Conservation (phyloP, 1,284 basidiomycete species). For the Ganoderma resinaceum region DNA sequence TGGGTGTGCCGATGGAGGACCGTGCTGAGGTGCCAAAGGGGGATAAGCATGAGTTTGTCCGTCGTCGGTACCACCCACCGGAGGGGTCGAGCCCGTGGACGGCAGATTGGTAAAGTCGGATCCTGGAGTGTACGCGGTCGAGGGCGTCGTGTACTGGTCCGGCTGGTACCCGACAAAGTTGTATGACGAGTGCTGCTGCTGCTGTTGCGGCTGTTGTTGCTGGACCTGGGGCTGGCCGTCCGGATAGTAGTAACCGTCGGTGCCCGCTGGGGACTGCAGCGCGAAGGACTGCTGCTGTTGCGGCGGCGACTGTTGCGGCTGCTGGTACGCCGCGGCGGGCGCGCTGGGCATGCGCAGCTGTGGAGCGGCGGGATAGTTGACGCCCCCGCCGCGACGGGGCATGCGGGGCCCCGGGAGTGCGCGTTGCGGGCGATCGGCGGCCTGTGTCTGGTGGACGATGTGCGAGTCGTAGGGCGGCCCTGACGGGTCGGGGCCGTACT, state of each 20-base stretch:
- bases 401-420: conserved; percentile 23
- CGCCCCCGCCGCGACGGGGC: conserved; percentile 17
- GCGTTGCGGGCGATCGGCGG: conserved; percentile 24
- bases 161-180: conserved; percentile 32
- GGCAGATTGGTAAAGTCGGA: conserved; percentile 29
- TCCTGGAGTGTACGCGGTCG: conserved; percentile 28
- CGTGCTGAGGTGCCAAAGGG: conserved; percentile 16
- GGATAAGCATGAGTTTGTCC: conserved; percentile 23
- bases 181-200: conserved; percentile 31
- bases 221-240: not conserved
- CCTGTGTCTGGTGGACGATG: conserved; percentile 15
- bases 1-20: not conserved
- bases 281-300: conserved; percentile 21
- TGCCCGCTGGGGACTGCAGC: conserved; percentile 13
- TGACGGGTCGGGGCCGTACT: conserved; percentile 25
- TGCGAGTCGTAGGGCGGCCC: conserved; percentile 21
- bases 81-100: conserved; percentile 34
- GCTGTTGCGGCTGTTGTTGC: conserved; percentile 13
- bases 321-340: conserved; percentile 24
- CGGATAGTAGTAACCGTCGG: conserved; percentile 28
- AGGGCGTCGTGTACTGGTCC: conserved; percentile 26
- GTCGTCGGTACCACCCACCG: conserved; percentile 34
- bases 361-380: conserved; percentile 21
- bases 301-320: conserved; percentile 25
- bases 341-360: conserved; percentile 22